Evolutionary conservation across 768 basidiomycete species (phyloP), one percentile per base, ranked within the genome.

Genomic region (Agaricus bisporus): DNA sequence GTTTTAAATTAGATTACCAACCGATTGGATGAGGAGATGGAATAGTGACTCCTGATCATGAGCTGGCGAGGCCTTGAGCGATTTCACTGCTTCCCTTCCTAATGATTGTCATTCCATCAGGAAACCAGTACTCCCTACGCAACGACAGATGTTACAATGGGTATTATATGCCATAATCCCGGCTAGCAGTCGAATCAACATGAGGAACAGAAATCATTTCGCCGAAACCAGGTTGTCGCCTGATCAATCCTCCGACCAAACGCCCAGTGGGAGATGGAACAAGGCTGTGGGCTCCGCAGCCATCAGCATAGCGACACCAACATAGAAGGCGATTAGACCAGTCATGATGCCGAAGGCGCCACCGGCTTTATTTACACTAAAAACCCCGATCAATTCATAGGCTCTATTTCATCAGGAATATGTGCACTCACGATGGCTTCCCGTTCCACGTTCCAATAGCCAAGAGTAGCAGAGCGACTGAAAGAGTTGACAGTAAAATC

Each of bases 281-380:
- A 73, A 41, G 3, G 74, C 64, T 14, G 61, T 59, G 14, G 61
- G 57, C 62, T 79, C 76, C 0, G 66, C 63, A 1, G 59, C 59
- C 38, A 77, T 58, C 56, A 79, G 56, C 39, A 75, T 70, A 32
- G 66, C 61, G 12, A 76, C 52, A 36, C 72, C 76, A 48, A 74
- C 72, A 57, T 79, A 79, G 60, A 70, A 77, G 1, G 76, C 77
- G 28, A 76, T 63, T 25, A 77, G 62, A 0, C 70, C 73, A 1
- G 70, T 72, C 10, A 72, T 61, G 43, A 75, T 63, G 26, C 76
- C 76, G 11, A 73, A 60, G 1, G 59, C 66, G 12, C 76, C 76
- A 14, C 75, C 77, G 0, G 68, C 73, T 37, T 68, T 73, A 36
- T 64, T 66, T 10, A 70, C 49, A 18, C 74, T 71, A 49, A 9